These are phyloP conservation scores for Penicillium griseofulvum DNA, from an alignment of 2,329 filamentous ascomycete genomes.

Conservation along the genomic window DNA sequence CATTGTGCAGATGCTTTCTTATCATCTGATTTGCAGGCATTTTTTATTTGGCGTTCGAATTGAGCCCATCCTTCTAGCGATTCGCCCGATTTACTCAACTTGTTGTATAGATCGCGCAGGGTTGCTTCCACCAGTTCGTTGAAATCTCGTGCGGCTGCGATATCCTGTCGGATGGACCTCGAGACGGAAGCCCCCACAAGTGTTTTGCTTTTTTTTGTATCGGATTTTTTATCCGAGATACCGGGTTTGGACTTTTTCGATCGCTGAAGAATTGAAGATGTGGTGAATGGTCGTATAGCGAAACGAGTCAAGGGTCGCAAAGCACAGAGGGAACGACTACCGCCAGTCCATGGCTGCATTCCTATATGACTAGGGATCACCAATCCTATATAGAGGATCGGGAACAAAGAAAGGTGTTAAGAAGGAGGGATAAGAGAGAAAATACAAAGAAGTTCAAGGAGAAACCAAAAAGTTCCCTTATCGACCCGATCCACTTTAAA, in stretches of 20 bases:
- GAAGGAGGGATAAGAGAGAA: neutral
- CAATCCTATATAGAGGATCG: slow-evolving; percentile 1
- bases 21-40: slow-evolving; percentile 31
- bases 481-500: slow-evolving; percentile 26
- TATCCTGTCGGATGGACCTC: slow-evolving; percentile 11
- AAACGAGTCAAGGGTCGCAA: slow-evolving; percentile 34
- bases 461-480: slow-evolving; percentile 15
- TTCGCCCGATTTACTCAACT: slow-evolving; percentile 15
- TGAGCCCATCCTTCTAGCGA: slow-evolving; percentile 25
- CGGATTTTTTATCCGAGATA: slow-evolving; percentile 7
- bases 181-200: neutral
- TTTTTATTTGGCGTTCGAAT: slow-evolving; percentile 33
- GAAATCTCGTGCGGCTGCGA: slow-evolving; percentile 28
- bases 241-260: slow-evolving; percentile 11
- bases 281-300: slow-evolving; percentile 32
- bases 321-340: slow-evolving; percentile 42
- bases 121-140: slow-evolving; percentile 24
- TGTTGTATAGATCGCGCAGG: slow-evolving; percentile 26
- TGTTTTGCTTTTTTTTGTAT: slow-evolving; percentile 8
- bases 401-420: neutral
- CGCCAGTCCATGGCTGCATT: slow-evolving; percentile 43
- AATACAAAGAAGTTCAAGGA: neutral
- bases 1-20: slow-evolving; percentile 11
- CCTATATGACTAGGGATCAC: slow-evolving; percentile 14
- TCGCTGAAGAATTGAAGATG: slow-evolving; percentile 28